These are phyloP conservation scores for Auricularia sp. DNA, from an alignment of 768 basidiomycete genomes.

Conservation along the genomic window DNA sequence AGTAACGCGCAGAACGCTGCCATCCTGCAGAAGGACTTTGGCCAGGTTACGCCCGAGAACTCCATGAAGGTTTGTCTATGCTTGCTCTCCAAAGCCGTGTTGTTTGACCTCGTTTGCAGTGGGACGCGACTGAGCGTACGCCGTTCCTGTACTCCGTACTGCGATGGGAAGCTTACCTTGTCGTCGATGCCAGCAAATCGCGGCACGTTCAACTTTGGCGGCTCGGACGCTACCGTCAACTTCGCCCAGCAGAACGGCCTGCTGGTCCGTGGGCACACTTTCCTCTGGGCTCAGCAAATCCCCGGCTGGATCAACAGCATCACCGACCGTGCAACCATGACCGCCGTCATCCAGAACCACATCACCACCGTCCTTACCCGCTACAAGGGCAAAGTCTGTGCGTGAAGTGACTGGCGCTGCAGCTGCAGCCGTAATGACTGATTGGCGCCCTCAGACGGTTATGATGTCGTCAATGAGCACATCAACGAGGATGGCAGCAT, in stretches of 20 bases:
- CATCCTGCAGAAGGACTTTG: constrained; percentile 9
- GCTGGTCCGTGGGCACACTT: constrained; percentile 10
- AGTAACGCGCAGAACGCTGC: constrained; percentile 5
- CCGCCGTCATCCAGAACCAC: constrained; percentile 10
- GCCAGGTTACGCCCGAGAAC: constrained; percentile 11
- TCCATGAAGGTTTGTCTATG: constrained; percentile 1
- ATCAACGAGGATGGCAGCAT: constrained; percentile 43
- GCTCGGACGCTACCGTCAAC: constrained; percentile 11
- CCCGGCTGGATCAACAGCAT: constrained; percentile 9
- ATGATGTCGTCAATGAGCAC: constrained; percentile 27
- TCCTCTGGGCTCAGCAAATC: constrained; percentile 5
- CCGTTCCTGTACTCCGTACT: too few relatives aligned
- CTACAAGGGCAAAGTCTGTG: constrained; percentile 9
- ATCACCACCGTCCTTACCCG: constrained; percentile 6
- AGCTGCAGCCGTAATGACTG: neutral
- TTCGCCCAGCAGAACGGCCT: constrained; percentile 9
- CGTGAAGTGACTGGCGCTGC: neutral
- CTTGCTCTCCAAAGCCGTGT: neutral
- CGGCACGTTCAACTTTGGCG: constrained; percentile 8
- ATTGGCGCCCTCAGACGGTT: constrained; percentile 1
- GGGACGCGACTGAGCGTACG: constrained; percentile 2
- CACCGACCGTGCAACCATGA: constrained; percentile 5
- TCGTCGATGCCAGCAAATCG: neutral
- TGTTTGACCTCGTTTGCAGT: neutral
- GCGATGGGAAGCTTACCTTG: too few relatives aligned